Evolutionary conservation across 495 filamentous ascomycete species (phyloP).

Genomic region (Wilcoxina mikolae): DNA sequence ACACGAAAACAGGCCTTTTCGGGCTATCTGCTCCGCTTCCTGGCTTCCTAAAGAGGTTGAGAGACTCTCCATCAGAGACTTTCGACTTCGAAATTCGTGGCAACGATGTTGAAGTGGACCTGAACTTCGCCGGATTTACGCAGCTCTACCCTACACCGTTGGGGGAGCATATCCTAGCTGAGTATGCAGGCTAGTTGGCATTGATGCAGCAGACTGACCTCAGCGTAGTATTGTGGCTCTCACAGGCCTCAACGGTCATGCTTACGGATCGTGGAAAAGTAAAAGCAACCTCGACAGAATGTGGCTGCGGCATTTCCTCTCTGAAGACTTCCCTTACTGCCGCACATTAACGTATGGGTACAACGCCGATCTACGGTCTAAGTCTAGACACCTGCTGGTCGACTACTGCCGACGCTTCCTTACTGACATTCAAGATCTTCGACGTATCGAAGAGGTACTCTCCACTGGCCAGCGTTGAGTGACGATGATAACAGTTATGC

Average conservation of each 20-base stretch:
- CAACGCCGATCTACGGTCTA: conserved; percentile 1
- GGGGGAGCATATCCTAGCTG: conserved; percentile 7
- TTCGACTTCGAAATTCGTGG: neutral
- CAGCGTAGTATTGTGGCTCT: conserved; percentile 8
- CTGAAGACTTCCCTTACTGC: conserved; percentile 8
- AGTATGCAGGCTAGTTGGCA: conserved; percentile 8
- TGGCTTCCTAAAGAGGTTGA: neutral
- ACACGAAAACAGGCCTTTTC: neutral
- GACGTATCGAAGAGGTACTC: neutral
- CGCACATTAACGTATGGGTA: conserved; percentile 9
- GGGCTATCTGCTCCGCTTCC: neutral
- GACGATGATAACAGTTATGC: neutral
- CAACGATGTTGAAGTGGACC: conserved; percentile 3
- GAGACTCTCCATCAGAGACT: too few relatives aligned
- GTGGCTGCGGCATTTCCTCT: conserved; percentile 12
- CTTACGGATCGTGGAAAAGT: conserved; percentile 5
- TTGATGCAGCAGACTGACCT: too few relatives aligned
- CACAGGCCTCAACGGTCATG: conserved; percentile 8
- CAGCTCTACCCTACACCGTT: conserved; percentile 9
- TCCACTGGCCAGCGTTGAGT: neutral
- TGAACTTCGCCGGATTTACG: conserved; percentile 12
- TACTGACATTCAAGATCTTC: neutral
- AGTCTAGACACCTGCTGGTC: neutral
- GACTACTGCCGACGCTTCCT: conserved; percentile 4
- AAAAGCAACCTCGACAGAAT: neutral